Evolutionary conservation across 2,329 filamentous ascomycete species (phyloP), one percentile per base, ranked within the genome.

Genomic region (Sarocladium oryzae): DNA sequence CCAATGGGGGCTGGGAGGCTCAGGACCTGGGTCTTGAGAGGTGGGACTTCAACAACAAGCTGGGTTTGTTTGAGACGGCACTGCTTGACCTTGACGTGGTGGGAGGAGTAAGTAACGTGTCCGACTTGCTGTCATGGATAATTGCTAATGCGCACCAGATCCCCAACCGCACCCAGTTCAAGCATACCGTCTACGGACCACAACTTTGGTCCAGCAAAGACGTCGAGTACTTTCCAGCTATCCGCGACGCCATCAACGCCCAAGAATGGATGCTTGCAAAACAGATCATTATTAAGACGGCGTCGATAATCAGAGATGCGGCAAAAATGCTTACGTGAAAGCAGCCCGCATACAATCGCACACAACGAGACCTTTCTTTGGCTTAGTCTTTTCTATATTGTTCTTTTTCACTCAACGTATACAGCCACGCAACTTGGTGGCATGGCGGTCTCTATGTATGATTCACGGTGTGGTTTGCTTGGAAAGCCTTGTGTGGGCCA

Each of bases 181-280:
- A 95, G 67, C 93, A 96, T 68, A 79, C 95, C 62, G 72, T 99
- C 52, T 95, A 91, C 64, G 92, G 88, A 2, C 93, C 93, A 1
- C 81, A 89, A 61, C 73, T 81, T 2, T 91, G 89, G 85, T 84
- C 84, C 7, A 59, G 58, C 46, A 59, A 66, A 46, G 63, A 66
- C 49, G 61, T 60, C 45, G 61, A 63, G 37, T 61, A 63, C 54
- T 71, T 71, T 69, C 92, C 92, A 0, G 85, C 85, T n/a, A 86
- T 96, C 52, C 78, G 89, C 52, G 91, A 96, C 61, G 84, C 86
- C 8, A 74, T 96, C 36, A 81, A 87, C 55, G 78, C 75, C 3
- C 78, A 79, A 23, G 81, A 95, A 59, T 91, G 86, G 86, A 72
- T 69, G 2, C 66, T 79, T 11, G 86, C 87, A 2, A 82, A 86